Evolutionary conservation across 139 green algal genomes (phyloP).

Genomic region (Diplosphaera chodatii): DNA sequence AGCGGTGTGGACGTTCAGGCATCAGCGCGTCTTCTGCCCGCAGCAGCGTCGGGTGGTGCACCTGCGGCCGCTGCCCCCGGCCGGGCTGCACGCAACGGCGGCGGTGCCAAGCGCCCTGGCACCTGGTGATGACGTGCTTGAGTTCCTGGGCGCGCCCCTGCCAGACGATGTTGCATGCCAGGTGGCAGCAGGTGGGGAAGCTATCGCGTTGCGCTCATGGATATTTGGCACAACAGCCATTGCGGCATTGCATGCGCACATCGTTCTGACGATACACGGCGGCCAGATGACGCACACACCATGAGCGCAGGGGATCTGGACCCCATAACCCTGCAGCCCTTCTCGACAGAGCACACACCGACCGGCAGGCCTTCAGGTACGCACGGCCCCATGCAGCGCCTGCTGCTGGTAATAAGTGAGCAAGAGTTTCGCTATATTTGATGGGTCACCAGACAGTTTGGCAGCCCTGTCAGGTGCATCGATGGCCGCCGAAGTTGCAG

Average conservation of each 20-base stretch:
- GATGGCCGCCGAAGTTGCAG: neutral
- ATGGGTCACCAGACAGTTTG: too few relatives aligned
- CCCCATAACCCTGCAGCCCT: conserved; percentile 47
- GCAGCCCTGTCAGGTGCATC: too few relatives aligned
- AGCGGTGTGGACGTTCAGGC: conserved; percentile 86
- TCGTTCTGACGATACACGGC: too few relatives aligned
- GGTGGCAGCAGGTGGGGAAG: conserved; percentile 64
- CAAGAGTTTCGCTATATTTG: too few relatives aligned
- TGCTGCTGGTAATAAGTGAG: too few relatives aligned
- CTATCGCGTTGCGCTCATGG: too few relatives aligned
- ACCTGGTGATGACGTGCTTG: conserved; percentile 24
- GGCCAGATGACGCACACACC: too few relatives aligned
- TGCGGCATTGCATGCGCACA: too few relatives aligned
- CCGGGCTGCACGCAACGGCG: conserved; percentile 37
- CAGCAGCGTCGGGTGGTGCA: conserved; percentile 35
- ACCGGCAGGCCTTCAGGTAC: neutral
- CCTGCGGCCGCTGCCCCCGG: conserved; percentile 56
- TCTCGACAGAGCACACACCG: neutral
- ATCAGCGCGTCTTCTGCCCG: conserved; percentile 83
- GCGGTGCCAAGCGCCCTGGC: conserved; percentile 28
- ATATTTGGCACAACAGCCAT: too few relatives aligned
- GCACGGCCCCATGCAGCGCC: too few relatives aligned
- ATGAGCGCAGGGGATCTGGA: conserved; percentile 44
- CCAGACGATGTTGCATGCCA: conserved; percentile 35
- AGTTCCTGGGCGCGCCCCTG: conserved; percentile 75